Percentiles rank a stretch among this genome's conserved stretches.
Evolutionary conservation across 1,284 basidiomycete species (phyloP).

Genomic region (Lignosus rhinocerotis): DNA sequence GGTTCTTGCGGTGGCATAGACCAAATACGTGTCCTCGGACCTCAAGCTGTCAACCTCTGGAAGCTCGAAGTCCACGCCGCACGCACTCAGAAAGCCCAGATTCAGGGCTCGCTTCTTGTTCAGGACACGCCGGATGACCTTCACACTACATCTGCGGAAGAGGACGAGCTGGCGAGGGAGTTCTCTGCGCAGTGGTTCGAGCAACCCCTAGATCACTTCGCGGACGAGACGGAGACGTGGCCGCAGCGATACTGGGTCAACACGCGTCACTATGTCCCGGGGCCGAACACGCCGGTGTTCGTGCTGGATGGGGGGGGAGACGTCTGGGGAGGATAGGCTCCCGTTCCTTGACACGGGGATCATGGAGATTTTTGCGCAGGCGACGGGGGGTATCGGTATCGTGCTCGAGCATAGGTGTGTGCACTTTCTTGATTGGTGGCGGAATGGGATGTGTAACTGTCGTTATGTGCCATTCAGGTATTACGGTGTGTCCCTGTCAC

Average conservation of each 20-base stretch:
- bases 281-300: constrained; percentile 74
- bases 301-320: constrained; percentile 88
- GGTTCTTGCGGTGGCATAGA: constrained; percentile 18
- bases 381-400: constrained; percentile 84
- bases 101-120: constrained; percentile 6
- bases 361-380: constrained; percentile 79
- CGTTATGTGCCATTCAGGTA: constrained; percentile 64
- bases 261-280: constrained; percentile 76
- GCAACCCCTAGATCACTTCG: constrained; percentile 86
- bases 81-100: not conserved
- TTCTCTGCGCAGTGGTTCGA: constrained; percentile 71
- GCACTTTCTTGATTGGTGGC: not conserved
- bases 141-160: not conserved
- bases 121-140: constrained; percentile 8
- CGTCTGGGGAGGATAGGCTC: constrained; percentile 69
- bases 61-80: constrained; percentile 29
- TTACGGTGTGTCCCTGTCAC: constrained; percentile 6
- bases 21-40: constrained; percentile 28
- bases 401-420: constrained; percentile 81
- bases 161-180: constrained; percentile 27
- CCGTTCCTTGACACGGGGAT: constrained; percentile 84
- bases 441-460: not conserved
- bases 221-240: constrained; percentile 50
- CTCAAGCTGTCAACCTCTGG: constrained; percentile 47
- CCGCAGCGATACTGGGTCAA: constrained; percentile 88